phyloP scores from a whole-genome alignment of 129 eudicot genomes.

The Escallonia herrerae region DNA sequence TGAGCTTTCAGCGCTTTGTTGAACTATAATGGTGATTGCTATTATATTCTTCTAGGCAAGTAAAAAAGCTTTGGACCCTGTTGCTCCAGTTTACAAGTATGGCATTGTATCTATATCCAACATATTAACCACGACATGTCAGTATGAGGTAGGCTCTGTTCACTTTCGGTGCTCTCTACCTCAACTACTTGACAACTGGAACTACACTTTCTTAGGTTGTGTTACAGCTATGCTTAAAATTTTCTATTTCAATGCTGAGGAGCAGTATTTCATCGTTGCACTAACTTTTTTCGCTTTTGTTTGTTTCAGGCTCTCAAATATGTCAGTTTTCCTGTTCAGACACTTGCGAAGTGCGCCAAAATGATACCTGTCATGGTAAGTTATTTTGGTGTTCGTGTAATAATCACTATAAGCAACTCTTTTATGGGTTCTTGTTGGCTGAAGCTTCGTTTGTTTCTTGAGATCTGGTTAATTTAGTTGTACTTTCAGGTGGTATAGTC shows the following conservation, averaged over 20 bases:
- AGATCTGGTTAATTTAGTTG: no score
- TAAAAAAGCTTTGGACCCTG: slow-evolving; percentile 82
- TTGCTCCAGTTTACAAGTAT: slow-evolving; percentile 89
- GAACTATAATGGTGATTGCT: not conserved
- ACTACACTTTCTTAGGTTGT: not conserved
- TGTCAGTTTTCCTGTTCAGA: slow-evolving; percentile 99
- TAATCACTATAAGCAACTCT: not conserved
- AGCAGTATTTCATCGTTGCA: slow-evolving; percentile 5
- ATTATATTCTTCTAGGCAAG: slow-evolving; percentile 49
- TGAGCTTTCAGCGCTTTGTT: not conserved
- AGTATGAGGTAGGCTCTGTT: slow-evolving; percentile 67
- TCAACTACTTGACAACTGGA: not conserved
- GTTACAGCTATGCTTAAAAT: not conserved
- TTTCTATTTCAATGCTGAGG: not conserved
- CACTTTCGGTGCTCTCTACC: slow-evolving; percentile 5
- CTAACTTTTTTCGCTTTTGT: slow-evolving; percentile 13
- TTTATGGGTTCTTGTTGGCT: not conserved
- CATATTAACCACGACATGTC: slow-evolving; percentile 96
- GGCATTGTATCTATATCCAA: slow-evolving; percentile 85
- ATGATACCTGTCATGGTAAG: slow-evolving; percentile 99
- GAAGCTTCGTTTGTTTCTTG: not conserved
- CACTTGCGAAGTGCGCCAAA: slow-evolving; percentile 96
- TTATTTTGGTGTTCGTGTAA: not conserved
- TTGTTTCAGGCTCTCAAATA: slow-evolving; percentile 89
- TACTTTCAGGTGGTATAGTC: no score